Evolutionary conservation across 1,139 yeast species (phyloP).

Genomic region (Candida pseudocylindracea): DNA sequence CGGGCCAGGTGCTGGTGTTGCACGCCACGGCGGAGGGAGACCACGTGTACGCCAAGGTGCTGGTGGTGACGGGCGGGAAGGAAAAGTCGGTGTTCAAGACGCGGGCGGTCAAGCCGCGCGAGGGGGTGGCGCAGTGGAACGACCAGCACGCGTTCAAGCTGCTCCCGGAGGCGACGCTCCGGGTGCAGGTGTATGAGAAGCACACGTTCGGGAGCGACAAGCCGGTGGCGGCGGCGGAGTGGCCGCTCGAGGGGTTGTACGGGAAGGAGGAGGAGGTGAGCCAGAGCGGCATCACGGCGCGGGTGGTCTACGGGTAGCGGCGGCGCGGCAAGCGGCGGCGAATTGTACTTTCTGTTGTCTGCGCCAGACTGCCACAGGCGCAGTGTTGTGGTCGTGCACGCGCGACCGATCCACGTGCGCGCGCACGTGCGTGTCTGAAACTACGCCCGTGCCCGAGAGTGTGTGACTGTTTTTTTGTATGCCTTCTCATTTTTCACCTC

Average conservation of each 20-base stretch:
- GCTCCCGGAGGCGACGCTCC: constrained; percentile 30
- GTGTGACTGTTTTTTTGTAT: not conserved
- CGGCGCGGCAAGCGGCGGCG: too few species aligned
- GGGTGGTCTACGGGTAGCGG: too few species aligned
- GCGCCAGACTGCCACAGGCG: not conserved
- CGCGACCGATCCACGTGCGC: too few species aligned
- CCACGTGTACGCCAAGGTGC: constrained; percentile 24
- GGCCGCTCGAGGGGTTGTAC: constrained; percentile 14
- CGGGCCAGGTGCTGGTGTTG: too few species aligned
- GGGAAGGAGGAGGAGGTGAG: constrained; percentile 12
- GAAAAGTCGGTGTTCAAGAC: constrained; percentile 45
- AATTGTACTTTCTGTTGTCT: constrained; percentile 1
- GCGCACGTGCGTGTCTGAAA: too few species aligned
- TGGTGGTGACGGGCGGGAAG: constrained; percentile 25
- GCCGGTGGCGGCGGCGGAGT: constrained; percentile 33
- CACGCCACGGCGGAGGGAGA: too few species aligned
- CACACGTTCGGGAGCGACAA: constrained; percentile 56
- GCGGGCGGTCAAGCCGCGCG: constrained; percentile 28
- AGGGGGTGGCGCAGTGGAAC: constrained; percentile 26
- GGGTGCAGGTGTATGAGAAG: constrained; percentile 39
- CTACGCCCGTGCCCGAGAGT: too few species aligned
- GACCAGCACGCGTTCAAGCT: constrained; percentile 54
- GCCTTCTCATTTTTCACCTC: not conserved
- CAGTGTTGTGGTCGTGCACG: not conserved
- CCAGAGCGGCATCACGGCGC: constrained; percentile 7